Evolutionary conservation across 2,329 filamentous ascomycete species (phyloP), one percentile per base, ranked within the genome.

Genomic region (Sarocladium kiliense): DNA sequence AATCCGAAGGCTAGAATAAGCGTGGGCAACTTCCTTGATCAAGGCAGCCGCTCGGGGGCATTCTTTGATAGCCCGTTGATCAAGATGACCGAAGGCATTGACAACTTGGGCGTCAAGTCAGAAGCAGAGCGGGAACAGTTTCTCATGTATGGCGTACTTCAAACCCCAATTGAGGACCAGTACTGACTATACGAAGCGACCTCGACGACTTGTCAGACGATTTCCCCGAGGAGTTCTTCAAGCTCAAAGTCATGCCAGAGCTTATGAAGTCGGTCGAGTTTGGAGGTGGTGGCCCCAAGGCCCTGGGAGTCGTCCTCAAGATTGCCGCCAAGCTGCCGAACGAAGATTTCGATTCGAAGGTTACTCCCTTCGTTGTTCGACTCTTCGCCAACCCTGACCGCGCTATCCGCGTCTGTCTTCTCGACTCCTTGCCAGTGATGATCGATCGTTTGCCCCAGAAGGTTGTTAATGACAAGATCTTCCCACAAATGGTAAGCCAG

Each of bases 221-320:
- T 69, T 97, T 97, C 58, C 94, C 94, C 0, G 93, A 97, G 66
- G 94, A 97, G 57, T 99, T 96, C 70, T 96, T 97, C 78, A 96
- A 95, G 68, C 89, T 96, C 80, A 99, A 97, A 66, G 85, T 99
- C 3, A 78, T 99, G 9, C 94, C 94, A 0, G 94, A 99, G 67
- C 76, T 99, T 27, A 79, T 99, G n/a, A 99, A 97, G 67, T 96
- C 92, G 0, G 91, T 97, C n/a, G 94, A 99, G 65, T 99, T 97
- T 69, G 94, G 94, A 7, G 94, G 93, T 11, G 94, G 94, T 26
- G 94, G 94, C 0, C 89, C 93, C 0, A 95, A 96, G 66, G 92
- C 96, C 0, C 89, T 99, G 57, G 75, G 80, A 1, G 85, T 96
- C 1, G 89, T 96, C 39, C 85, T 97, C 77, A 96, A 96, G 66